Base-by-base conservation (phyloP, 768 basidiomycete genomes). In the Suillus paluster region DNA sequence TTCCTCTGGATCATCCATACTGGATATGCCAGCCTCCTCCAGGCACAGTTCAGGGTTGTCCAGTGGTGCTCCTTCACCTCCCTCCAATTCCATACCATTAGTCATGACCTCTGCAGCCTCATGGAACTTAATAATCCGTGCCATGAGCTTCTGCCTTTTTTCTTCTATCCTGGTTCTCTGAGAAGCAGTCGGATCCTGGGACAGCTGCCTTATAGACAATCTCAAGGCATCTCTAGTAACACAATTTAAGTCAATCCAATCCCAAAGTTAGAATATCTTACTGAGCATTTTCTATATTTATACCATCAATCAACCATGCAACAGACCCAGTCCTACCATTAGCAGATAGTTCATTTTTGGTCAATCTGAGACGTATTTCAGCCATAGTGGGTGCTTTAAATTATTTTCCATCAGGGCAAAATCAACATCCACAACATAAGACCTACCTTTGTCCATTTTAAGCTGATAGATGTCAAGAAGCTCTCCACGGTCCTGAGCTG, bases 221-320 rank as follows among this genome's bases (percentile, higher is more conserved):
- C 59, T 27, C 8, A 60, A 36, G 15, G 46, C 48, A 52, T 60
- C 59, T 53, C 59, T 60, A 42, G 27, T 19, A 52, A 36, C 19
- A 12, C n/a, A n/a, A 58, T 12, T 25, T 42, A n/a, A 14, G 34
- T 52, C 10, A 60, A 38, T 25, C 19, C 33, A 25, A 49, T 10
- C 38, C 34, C 21, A 21, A 58, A 27, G 17, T 59, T 34, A 34
- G 23, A 44, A 10, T 58, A 21, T 6, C 59, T 38, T 52, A 60
- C 48, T 60, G 59, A 15, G 34, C 48, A 60, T 60, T 38, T 42
- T 60, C 59, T 36, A 60, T 42, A 33, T 53, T 60, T n/a, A 60
- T 52, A 30, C 59, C 50, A 7, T 45, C 44, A 14, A 60, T 33
- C 19, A 52, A 30, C 59, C 59, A 60, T 23, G 59, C 59, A 19